Evolutionary conservation across 2,329 filamentous ascomycete species (phyloP), one percentile per base, ranked within the genome.

Genomic region (Aquanectria penicillioides): DNA sequence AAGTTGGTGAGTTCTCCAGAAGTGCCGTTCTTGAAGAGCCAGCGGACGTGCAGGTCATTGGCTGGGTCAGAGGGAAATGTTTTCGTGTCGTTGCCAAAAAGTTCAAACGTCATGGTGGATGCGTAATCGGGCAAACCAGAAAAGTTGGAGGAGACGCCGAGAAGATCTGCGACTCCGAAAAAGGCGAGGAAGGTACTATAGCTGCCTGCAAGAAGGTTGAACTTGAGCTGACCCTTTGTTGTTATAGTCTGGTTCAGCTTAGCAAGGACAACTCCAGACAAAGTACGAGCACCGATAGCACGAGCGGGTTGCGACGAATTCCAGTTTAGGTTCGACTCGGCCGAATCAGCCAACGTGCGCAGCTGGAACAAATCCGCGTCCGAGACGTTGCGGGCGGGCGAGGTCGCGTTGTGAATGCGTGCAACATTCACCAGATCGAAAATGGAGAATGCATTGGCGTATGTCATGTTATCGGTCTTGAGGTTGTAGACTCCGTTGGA

Each of bases 151-250:
- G 70, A 73, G 3, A 70, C 59, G 1, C 68, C 52, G 3, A 68
- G 54, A 28, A 76, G 68, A 22, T 65, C 67, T 0, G 67, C 57
- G 11, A 74, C 50, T 13, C 73, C 73, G 34, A 75, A 75, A 58
- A 76, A 75, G 20, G 73, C 67, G n/a, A 76, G 66, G 62, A 76
- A 74, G 3, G 74, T 75, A 38, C 75, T 72, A 58, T 76, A 75
- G 57, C 71, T 74, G 13, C 74, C 73, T 1, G 73, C 67, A 1
- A 75, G 65, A 2, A 76, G 68, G 11, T 71, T 71, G 57, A 76
- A 74, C 62, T 76, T 76, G 41, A 72, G 68, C 57, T 71, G 67
- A 26, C 68, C 74, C 53, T 68, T 15, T 10, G 67, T 63, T 5
- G 64, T 20, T 3, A 75, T 68, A 7, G 72, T 75, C 51, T 72